Conservation (phyloP, 352 stramenopile genomes). For the Globisporangium camurandrum region DNA sequence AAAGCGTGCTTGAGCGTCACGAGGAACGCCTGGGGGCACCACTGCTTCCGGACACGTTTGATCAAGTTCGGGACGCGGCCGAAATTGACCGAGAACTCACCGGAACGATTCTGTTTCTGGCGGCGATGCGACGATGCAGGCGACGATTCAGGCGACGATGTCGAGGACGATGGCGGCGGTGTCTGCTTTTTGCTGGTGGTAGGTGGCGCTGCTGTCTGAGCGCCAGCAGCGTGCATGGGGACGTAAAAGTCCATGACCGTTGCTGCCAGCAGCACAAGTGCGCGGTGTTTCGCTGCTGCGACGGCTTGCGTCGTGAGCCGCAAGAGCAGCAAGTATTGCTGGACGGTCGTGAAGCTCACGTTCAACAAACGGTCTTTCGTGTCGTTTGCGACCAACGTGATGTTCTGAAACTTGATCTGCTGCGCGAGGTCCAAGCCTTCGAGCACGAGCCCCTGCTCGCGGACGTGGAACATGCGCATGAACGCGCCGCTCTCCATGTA, state of each 20-base stretch:
- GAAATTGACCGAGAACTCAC: slow-evolving; percentile 73
- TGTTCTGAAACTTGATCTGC: slow-evolving; percentile 63
- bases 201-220: background rate
- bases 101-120: slow-evolving; percentile 31
- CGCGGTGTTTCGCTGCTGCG: slow-evolving; percentile 45
- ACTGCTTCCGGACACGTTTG: slow-evolving; percentile 72
- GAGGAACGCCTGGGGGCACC: slow-evolving; percentile 73
- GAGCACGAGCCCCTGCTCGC: slow-evolving; percentile 48
- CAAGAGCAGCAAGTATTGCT: slow-evolving; percentile 76
- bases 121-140: slow-evolving; percentile 3
- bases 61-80: slow-evolving; percentile 75
- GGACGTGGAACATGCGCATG: slow-evolving; percentile 71
- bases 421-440: slow-evolving; percentile 58
- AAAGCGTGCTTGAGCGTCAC: slow-evolving; percentile 76
- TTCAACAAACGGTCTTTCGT: slow-evolving; percentile 66
- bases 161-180: too few species aligned
- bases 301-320: slow-evolving; percentile 53
- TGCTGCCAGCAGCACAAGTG: slow-evolving; percentile 62
- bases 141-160: too few species aligned
- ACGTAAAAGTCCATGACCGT: slow-evolving; percentile 84
- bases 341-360: slow-evolving; percentile 68
- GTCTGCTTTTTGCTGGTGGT: too few species aligned
- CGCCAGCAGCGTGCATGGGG: slow-evolving; percentile 22
- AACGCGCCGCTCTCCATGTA: slow-evolving; percentile 78
- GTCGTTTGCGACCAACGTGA: slow-evolving; percentile 45